phyloP scores from a whole-genome alignment of 192 early-diverging fungal genomes.

The Linnemannia hyalina region DNA sequence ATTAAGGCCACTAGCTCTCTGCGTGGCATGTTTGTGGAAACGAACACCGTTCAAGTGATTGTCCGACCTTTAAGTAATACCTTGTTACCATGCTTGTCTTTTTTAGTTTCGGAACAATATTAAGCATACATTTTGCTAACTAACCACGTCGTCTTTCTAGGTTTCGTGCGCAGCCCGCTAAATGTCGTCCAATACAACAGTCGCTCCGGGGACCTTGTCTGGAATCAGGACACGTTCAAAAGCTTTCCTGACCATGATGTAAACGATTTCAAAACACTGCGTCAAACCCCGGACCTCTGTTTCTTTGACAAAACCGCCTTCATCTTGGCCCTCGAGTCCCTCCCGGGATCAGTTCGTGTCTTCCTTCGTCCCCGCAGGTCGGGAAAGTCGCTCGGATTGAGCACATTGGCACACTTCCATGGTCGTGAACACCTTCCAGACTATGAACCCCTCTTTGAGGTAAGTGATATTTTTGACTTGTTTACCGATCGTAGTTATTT shows the following conservation, averaged over 20 bases:
- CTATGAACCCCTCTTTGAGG: conserved; percentile 41
- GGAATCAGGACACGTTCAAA: conserved; percentile 45
- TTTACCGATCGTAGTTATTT: too few relatives aligned
- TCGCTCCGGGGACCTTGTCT: conserved; percentile 37
- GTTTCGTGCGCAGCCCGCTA: conserved; percentile 21
- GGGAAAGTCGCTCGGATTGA: conserved; percentile 49
- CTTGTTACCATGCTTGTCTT: background rate
- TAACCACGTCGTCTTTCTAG: conserved; percentile 20
- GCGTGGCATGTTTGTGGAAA: background rate
- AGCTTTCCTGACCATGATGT: conserved; percentile 32
- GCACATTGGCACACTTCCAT: conserved; percentile 54
- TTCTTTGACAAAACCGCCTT: conserved; percentile 50
- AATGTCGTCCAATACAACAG: conserved; percentile 35
- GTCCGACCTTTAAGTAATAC: background rate
- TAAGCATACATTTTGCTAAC: conserved; percentile 1
- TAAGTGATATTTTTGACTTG: too few relatives aligned
- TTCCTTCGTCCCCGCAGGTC: conserved; percentile 38
- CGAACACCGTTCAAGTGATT: background rate
- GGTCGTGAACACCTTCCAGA: conserved; percentile 49
- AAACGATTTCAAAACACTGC: conserved; percentile 29
- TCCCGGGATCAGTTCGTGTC: too few relatives aligned
- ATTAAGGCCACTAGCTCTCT: background rate
- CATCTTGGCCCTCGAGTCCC: conserved; percentile 42
- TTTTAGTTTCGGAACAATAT: background rate
- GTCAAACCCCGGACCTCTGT: conserved; percentile 28